These are phyloP conservation scores for Sporothrix euskadiensis DNA, from an alignment of 2,329 filamentous ascomycete genomes.

Conservation along the genomic window DNA sequence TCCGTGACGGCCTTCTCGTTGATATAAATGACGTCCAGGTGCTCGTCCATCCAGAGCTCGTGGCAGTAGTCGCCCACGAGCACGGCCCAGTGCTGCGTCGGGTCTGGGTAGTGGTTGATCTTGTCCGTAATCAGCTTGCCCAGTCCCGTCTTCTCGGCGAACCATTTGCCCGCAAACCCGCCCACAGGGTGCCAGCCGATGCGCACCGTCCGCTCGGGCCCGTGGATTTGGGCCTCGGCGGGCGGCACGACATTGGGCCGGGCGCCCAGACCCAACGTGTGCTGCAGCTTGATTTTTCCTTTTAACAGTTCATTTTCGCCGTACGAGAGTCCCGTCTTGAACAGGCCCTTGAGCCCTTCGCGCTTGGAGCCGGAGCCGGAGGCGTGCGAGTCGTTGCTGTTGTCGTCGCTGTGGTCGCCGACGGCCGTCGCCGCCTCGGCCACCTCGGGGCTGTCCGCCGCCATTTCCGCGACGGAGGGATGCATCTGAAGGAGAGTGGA, in stretches of 20 bases:
- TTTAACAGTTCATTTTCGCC: slow-evolving; percentile 42
- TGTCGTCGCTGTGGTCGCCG: not conserved
- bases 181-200: slow-evolving; percentile 62
- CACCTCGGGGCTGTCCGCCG: slow-evolving; percentile 26
- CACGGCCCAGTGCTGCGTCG: slow-evolving; percentile 62
- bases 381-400: not conserved
- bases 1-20: slow-evolving; percentile 50
- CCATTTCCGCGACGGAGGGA: slow-evolving; percentile 10
- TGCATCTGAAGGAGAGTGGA: not conserved
- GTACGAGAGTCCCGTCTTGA: slow-evolving; percentile 29
- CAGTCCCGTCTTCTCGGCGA: slow-evolving; percentile 56
- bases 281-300: slow-evolving; percentile 45
- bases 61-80: slow-evolving; percentile 58
- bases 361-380: slow-evolving; percentile 30
- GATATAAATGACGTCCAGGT: slow-evolving; percentile 58
- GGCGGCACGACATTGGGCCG: slow-evolving; percentile 48
- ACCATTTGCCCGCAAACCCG: slow-evolving; percentile 58
- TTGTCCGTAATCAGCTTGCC: slow-evolving; percentile 58
- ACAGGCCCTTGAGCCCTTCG: slow-evolving; percentile 30
- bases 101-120: slow-evolving; percentile 57
- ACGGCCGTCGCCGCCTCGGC: slow-evolving; percentile 27
- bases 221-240: slow-evolving; percentile 41
- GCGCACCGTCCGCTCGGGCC: slow-evolving; percentile 48
- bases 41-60: slow-evolving; percentile 63
- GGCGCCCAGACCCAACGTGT: slow-evolving; percentile 47